Conservation (phyloP, 768 basidiomycete species). For the Lactarius deliciosus region DNA sequence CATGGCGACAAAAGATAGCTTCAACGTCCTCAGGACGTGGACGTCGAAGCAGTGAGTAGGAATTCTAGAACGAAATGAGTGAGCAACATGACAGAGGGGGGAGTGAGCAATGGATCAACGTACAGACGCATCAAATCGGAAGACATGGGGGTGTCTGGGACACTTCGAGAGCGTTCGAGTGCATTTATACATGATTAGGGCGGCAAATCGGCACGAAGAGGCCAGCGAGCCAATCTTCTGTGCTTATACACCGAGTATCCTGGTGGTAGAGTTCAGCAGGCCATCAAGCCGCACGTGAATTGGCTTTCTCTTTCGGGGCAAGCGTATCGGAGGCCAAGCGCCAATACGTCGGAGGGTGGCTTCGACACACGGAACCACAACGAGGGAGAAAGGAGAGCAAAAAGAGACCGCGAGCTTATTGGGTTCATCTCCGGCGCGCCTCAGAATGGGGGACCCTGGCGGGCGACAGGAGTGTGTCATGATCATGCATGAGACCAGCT, state of each 20-base stretch:
- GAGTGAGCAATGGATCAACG: not conserved
- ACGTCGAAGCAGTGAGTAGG: constrained; percentile 13
- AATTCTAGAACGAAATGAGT: not conserved
- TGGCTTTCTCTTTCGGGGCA: not conserved
- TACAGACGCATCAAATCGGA: constrained; percentile 2
- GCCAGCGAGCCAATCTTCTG: not conserved
- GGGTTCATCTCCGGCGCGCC: not conserved
- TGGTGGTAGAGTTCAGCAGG: not conserved
- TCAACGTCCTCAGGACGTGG: constrained; percentile 9
- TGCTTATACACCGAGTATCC: not conserved
- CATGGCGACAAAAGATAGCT: not conserved
- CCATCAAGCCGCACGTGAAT: not conserved
- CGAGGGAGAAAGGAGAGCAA: not conserved
- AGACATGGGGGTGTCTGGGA: constrained; percentile 6
- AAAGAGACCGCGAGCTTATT: not conserved
- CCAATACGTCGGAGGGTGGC: not conserved
- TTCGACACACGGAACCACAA: not conserved
- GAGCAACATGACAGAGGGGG: not conserved
- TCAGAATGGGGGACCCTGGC: not conserved
- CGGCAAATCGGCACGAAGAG: not conserved
- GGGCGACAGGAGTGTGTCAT: not conserved
- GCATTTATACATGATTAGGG: not conserved
- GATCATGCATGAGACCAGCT: not conserved
- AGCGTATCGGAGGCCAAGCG: not conserved
- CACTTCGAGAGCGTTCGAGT: no score